A percentile compares a stretch with the other conserved stretches of the same genome.
Conservation (phyloP, 2,329 filamentous ascomycete genomes). For the Macrophomina phaseolina region DNA sequence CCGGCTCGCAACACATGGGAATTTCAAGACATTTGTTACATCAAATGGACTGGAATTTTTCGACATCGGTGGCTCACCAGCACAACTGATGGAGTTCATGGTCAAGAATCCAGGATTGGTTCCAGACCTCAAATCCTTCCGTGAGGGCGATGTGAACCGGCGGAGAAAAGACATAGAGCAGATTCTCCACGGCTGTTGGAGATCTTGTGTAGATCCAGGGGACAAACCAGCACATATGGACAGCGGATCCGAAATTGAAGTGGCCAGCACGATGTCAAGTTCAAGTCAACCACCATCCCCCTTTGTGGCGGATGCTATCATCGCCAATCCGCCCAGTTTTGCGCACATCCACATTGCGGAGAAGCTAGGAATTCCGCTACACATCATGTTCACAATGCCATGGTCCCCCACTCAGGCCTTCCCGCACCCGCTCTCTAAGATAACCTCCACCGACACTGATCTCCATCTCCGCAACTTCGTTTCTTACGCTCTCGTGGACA, state of each 20-base stretch:
- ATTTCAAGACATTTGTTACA: constrained; percentile 32
- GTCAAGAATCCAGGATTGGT: constrained; percentile 55
- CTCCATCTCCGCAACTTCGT: constrained; percentile 68
- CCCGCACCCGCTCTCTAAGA: constrained; percentile 76
- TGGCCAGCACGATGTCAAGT: constrained; percentile 68
- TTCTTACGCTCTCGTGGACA: constrained; percentile 60
- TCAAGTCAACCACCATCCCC: constrained; percentile 74
- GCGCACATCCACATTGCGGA: constrained; percentile 78
- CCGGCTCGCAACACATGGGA: constrained; percentile 37
- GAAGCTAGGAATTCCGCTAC: constrained; percentile 74
- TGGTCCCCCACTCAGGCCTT: constrained; percentile 78
- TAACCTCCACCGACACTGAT: constrained; percentile 74
- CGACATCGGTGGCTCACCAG: constrained; percentile 42
- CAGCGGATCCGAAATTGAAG: background rate
- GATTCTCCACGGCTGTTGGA: constrained; percentile 50
- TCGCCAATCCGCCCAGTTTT: constrained; percentile 80
- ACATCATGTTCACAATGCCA: constrained; percentile 91
- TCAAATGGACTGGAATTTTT: constrained; percentile 43
- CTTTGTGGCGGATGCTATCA: constrained; percentile 84
- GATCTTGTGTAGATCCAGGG: constrained; percentile 40
- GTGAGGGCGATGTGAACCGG: constrained; percentile 42
- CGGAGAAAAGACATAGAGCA: constrained; percentile 43
- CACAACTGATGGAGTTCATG: constrained; percentile 58
- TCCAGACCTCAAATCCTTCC: constrained; percentile 45
- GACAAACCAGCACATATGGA: background rate